A percentile compares a stretch with the other conserved stretches of the same genome.
Conservation (phyloP, 1,139 yeast species). For the Lipomyces yarrowii region DNA sequence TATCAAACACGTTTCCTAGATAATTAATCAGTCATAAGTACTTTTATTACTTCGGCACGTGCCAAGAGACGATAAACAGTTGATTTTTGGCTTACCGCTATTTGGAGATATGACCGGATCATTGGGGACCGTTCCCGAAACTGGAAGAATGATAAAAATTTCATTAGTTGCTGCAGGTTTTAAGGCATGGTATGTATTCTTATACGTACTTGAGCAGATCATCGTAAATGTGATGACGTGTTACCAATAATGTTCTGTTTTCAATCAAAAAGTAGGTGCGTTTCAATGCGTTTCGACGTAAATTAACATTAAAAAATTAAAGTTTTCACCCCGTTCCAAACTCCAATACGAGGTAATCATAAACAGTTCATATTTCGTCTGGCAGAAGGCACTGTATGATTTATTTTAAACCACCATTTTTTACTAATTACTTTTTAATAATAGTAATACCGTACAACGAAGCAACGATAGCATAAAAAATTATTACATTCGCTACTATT, state of each 20-base stretch:
- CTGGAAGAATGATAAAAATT: constrained; percentile 1
- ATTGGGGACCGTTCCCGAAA: constrained; percentile 22
- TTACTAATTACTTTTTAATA: background rate
- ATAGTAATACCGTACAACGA: background rate
- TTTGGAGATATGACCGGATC: constrained; percentile 26
- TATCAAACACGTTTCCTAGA: constrained; percentile 63
- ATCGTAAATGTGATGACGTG: too few relatives aligned
- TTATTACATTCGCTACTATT: background rate
- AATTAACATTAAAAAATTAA: background rate
- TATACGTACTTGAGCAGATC: constrained; percentile 25
- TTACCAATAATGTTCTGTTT: too few relatives aligned
- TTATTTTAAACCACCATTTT: background rate
- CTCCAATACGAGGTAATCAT: too few relatives aligned
- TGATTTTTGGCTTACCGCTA: constrained; percentile 27
- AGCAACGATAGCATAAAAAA: background rate
- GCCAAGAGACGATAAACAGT: too few relatives aligned
- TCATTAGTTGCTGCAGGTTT: background rate
- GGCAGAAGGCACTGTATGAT: background rate
- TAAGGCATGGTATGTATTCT: background rate
- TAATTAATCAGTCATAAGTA: constrained; percentile 5
- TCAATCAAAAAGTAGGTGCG: too few relatives aligned
- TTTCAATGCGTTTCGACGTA: too few relatives aligned
- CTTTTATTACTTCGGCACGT: background rate
- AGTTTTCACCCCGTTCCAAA: too few relatives aligned
- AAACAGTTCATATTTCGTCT: background rate